Conservation (phyloP, 2,329 filamentous ascomycete species). For the Cladophialophora psammophila region DNA sequence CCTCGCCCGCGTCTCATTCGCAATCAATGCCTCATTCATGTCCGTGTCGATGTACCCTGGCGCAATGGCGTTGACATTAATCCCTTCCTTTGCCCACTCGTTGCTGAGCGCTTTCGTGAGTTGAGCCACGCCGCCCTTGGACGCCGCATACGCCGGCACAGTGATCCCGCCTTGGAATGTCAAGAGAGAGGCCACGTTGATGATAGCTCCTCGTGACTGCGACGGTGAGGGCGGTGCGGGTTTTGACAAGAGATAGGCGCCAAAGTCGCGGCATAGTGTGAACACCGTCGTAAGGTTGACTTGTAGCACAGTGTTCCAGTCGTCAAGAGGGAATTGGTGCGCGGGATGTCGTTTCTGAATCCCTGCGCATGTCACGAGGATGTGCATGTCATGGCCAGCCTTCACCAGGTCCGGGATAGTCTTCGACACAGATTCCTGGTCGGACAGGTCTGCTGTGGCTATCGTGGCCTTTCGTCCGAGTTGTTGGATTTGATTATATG, state of each 20-base stretch:
- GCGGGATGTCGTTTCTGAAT: conserved; percentile 82
- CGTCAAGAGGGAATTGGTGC: conserved; percentile 75
- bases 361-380: conserved; percentile 85
- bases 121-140: conserved; percentile 84
- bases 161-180: conserved; percentile 87
- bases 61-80: conserved; percentile 87
- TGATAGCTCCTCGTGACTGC: conserved; percentile 58
- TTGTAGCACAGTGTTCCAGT: conserved; percentile 84
- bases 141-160: conserved; percentile 85
- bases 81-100: conserved; percentile 80
- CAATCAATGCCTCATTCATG: conserved; percentile 85
- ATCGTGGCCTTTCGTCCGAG: conserved; percentile 53
- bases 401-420: conserved; percentile 50
- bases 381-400: conserved; percentile 67
- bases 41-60: conserved; percentile 93
- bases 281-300: conserved; percentile 87
- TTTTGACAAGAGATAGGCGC: conserved; percentile 76
- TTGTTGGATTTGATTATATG: conserved; percentile 48
- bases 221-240: conserved; percentile 41
- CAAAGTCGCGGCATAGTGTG: conserved; percentile 76
- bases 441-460: conserved; percentile 53
- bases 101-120: conserved; percentile 85
- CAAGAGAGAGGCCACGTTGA: conserved; percentile 84
- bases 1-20: conserved; percentile 71
- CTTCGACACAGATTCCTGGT: conserved; percentile 50